Evolutionary conservation across 225 moss, liverwort and hornwort genomes (phyloP).

Genomic region (Polytrichum commune): DNA sequence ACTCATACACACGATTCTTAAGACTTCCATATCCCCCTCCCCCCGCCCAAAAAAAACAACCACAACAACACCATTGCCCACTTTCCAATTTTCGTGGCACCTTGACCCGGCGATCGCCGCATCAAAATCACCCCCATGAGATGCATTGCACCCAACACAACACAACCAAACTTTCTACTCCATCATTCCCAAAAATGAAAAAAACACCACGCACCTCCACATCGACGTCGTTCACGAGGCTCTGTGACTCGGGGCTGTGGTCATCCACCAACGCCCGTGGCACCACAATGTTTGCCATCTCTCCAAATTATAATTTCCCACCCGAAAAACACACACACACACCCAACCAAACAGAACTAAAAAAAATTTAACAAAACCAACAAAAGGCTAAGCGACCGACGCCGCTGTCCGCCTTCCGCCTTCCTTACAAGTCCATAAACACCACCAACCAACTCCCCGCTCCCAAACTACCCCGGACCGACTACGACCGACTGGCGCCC

Average conservation of each 20-base stretch:
- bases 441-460: no score
- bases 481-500: no score
- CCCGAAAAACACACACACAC: background rate
- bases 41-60: background rate
- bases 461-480: no score
- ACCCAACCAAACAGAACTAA: background rate
- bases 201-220: constrained; percentile 28
- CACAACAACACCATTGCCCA: background rate
- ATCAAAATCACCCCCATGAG: background rate
- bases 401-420: no score
- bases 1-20: no score
- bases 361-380: background rate
- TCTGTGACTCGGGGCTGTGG: constrained; percentile 32
- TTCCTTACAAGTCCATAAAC: no score
- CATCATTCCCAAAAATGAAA: background rate
- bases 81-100: background rate
- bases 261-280: constrained; percentile 35
- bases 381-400: background rate
- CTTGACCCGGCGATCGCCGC: background rate
- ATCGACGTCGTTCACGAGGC: constrained; percentile 29
- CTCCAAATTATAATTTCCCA: background rate
- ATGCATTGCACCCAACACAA: background rate
- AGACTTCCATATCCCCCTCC: no score
- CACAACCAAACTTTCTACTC: background rate
- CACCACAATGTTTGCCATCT: constrained; percentile 42